Percentiles rank a stretch among this genome's conserved stretches.
These are phyloP conservation scores for Pugionium dolabratum DNA, from an alignment of 345 rosid genomes.

Conservation along the genomic window DNA sequence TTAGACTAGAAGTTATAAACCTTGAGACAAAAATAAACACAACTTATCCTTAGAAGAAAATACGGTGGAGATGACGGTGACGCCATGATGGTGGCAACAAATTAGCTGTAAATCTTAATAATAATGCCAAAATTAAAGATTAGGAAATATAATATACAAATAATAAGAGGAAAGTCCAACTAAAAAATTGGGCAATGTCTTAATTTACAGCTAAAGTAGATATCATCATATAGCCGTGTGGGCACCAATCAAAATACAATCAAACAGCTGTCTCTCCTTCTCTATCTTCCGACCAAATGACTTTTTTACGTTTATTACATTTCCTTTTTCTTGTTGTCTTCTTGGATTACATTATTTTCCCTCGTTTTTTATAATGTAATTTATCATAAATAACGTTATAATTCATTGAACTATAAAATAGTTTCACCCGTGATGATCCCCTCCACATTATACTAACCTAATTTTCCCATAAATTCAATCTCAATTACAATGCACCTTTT, in stretches of 20 bases:
- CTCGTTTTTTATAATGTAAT: too few relatives aligned
- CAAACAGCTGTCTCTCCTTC: constrained; percentile 48
- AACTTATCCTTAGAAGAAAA: too few relatives aligned
- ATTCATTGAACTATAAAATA: too few relatives aligned
- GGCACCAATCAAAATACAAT: constrained; percentile 32
- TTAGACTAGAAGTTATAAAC: too few relatives aligned
- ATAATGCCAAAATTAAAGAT: background rate
- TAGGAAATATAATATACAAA: background rate
- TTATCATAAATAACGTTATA: too few relatives aligned
- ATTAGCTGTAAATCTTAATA: constrained; percentile 1
- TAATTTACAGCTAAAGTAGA: background rate
- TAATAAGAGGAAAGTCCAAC: background rate
- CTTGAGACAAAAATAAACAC: too few relatives aligned
- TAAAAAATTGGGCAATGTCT: constrained; percentile 17
- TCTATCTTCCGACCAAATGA: constrained; percentile 15
- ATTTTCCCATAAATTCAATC: background rate
- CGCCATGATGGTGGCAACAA: background rate
- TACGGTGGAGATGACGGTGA: constrained; percentile 13
- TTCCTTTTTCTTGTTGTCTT: background rate
- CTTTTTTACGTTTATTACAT: constrained; percentile 22
- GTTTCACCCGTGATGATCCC: background rate
- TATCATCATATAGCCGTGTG: constrained; percentile 22
- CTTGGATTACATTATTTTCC: constrained; percentile 9
- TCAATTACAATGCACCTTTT: background rate
- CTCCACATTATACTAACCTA: constrained; percentile 2